Evolutionary conservation across 1,284 basidiomycete genomes (phyloP).

Genomic region (Meripilus lineatus): DNA sequence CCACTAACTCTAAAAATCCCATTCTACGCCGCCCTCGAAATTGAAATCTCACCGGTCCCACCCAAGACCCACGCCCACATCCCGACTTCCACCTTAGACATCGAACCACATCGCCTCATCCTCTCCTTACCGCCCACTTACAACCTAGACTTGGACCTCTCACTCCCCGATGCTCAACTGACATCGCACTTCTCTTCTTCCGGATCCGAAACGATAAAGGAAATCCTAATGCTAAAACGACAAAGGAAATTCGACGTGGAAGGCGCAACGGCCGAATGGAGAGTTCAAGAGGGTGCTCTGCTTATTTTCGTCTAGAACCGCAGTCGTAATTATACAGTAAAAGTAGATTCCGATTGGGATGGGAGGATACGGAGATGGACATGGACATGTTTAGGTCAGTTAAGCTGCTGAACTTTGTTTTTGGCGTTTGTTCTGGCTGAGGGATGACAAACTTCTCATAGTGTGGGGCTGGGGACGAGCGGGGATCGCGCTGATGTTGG

Average conservation of each 20-base stretch:
- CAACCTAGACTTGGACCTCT: conserved; percentile 51
- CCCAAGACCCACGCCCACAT: conserved; percentile 4
- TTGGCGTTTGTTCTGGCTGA: no score
- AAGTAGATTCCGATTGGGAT: no score
- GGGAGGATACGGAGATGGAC: no score
- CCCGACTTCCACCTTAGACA: conserved; percentile 47
- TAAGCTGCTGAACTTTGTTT: no score
- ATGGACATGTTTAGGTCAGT: no score
- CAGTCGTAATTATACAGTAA: no score
- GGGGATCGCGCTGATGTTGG: no score
- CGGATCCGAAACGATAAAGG: conserved; percentile 12
- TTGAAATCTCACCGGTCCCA: conserved; percentile 38
- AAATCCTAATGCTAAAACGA: conserved; percentile 45
- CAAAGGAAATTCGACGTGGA: conserved; percentile 56
- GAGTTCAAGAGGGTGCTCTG: conserved; percentile 42
- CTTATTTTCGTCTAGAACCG: no score
- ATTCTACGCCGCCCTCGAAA: conserved; percentile 30
- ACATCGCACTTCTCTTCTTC: conserved; percentile 16
- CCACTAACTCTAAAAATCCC: no score
- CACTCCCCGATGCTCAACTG: conserved; percentile 46
- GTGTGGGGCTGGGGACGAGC: no score
- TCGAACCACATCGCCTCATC: conserved; percentile 53
- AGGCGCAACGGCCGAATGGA: conserved; percentile 59
- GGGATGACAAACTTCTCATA: no score
- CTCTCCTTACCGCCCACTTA: conserved; percentile 43